phyloP scores from a whole-genome alignment of 805 yeast species.

The Candida bentonensis region DNA sequence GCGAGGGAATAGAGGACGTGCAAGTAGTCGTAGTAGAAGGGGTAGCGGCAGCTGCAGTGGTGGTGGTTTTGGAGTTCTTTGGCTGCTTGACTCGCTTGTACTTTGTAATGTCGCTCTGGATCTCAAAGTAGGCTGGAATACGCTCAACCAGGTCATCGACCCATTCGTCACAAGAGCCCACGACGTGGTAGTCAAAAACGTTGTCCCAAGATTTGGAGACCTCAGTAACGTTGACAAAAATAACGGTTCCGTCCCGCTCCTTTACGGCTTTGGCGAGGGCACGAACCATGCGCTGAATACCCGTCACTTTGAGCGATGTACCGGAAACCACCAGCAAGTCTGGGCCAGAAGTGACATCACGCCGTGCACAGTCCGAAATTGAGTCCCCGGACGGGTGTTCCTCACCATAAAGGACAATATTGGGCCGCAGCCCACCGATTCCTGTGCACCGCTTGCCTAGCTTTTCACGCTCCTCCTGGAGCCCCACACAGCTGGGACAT shows the following conservation, averaged over 20 bases:
- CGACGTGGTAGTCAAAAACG: slow-evolving; percentile 64
- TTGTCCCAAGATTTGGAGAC: slow-evolving; percentile 51
- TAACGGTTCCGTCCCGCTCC: slow-evolving; percentile 54
- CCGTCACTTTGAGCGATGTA: slow-evolving; percentile 82
- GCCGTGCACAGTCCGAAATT: slow-evolving; percentile 54
- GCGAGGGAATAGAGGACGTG: background rate
- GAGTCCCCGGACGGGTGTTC: slow-evolving; percentile 77
- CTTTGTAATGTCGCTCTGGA: slow-evolving; percentile 23
- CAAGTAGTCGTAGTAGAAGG: no score
- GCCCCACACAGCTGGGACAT: slow-evolving; percentile 54
- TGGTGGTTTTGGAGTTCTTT: background rate
- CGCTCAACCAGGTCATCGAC: slow-evolving; percentile 38
- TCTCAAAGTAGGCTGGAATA: slow-evolving; percentile 49
- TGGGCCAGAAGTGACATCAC: slow-evolving; percentile 50
- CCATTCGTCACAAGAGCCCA: slow-evolving; percentile 74
- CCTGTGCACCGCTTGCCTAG: slow-evolving; percentile 66
- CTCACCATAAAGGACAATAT: slow-evolving; percentile 86
- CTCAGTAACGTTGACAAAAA: slow-evolving; percentile 60
- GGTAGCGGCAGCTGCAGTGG: background rate
- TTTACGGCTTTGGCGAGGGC: slow-evolving; percentile 57
- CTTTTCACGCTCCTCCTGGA: slow-evolving; percentile 39
- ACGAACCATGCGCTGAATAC: slow-evolving; percentile 67
- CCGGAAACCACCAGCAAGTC: slow-evolving; percentile 82
- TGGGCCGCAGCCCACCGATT: slow-evolving; percentile 72
- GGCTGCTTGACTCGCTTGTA: background rate